Evolutionary conservation across 345 rosid species (phyloP).

Genomic region (Ricinus communis): DNA sequence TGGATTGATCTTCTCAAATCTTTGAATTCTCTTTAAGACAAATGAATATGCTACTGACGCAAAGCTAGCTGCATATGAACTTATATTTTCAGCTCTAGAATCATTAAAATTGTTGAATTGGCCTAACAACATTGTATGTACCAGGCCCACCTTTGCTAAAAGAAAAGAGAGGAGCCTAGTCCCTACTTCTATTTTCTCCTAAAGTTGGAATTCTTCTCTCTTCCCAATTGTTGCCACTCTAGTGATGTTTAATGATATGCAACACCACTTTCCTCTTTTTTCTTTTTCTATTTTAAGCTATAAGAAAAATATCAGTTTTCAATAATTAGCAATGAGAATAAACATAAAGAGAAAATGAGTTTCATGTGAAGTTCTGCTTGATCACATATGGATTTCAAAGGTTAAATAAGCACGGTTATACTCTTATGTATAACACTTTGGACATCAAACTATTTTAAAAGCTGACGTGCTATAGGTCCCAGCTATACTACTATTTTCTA

Average conservation of each 20-base stretch:
- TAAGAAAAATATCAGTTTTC: too few relatives aligned
- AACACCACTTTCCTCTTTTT: too few relatives aligned
- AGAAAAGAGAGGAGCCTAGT: neutral
- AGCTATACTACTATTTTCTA: neutral
- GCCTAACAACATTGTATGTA: neutral
- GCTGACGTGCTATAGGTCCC: neutral
- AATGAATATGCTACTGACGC: neutral
- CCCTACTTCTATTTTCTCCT: neutral
- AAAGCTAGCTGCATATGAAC: too few relatives aligned
- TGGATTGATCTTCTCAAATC: neutral
- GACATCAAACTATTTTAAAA: neutral
- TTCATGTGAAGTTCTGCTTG: neutral
- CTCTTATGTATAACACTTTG: neutral
- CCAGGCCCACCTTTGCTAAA: neutral
- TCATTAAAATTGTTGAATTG: neutral
- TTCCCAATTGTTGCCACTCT: neutral
- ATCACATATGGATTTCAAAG: neutral
- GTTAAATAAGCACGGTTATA: neutral
- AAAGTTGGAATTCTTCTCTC: neutral
- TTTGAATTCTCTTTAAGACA: neutral
- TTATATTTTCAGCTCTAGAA: neutral
- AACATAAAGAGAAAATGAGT: neutral
- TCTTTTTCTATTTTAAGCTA: too few relatives aligned
- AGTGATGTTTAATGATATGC: too few relatives aligned
- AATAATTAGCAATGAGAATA: neutral